These are phyloP conservation scores for Thelonectria olida DNA, from an alignment of 2,329 filamentous ascomycete genomes.

Conservation along the genomic window DNA sequence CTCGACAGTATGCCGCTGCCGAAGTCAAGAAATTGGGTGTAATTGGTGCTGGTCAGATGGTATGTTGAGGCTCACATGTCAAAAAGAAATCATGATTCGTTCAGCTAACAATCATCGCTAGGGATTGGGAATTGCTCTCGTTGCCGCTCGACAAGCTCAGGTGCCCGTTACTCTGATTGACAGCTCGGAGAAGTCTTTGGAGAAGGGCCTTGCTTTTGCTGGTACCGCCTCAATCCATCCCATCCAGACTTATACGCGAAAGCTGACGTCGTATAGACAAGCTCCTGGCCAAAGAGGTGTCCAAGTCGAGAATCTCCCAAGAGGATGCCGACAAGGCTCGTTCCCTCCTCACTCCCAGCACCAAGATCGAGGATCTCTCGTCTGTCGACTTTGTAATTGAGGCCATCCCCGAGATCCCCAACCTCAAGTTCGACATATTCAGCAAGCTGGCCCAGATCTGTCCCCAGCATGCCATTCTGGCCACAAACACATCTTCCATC, in stretches of 20 bases:
- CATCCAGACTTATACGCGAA: not conserved
- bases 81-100: constrained; percentile 25
- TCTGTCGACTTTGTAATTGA: constrained; percentile 98
- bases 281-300: constrained; percentile 90
- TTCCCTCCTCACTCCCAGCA: constrained; percentile 73
- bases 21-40: constrained; percentile 91
- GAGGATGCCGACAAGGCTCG: constrained; percentile 80
- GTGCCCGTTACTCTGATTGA: constrained; percentile 90
- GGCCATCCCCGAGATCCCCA: constrained; percentile 91
- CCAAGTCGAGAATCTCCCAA: constrained; percentile 85
- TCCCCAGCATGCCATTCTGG: constrained; percentile 85
- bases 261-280: constrained; percentile 70
- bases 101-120: constrained; percentile 49
- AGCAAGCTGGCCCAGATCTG: constrained; percentile 82
- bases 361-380: constrained; percentile 78
- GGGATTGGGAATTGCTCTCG: constrained; percentile 95
- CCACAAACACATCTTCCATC: constrained; percentile 99
- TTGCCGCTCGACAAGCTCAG: constrained; percentile 84
- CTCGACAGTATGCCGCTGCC: constrained; percentile 64
- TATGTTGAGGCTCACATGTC: constrained; percentile 58
- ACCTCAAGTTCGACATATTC: constrained; percentile 91
- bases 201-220: constrained; percentile 91
- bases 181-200: constrained; percentile 81
- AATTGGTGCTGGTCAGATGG: constrained; percentile 96
- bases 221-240: constrained; percentile 56